Base-by-base conservation (phyloP, 768 basidiomycete species). In the Russula lepida region DNA sequence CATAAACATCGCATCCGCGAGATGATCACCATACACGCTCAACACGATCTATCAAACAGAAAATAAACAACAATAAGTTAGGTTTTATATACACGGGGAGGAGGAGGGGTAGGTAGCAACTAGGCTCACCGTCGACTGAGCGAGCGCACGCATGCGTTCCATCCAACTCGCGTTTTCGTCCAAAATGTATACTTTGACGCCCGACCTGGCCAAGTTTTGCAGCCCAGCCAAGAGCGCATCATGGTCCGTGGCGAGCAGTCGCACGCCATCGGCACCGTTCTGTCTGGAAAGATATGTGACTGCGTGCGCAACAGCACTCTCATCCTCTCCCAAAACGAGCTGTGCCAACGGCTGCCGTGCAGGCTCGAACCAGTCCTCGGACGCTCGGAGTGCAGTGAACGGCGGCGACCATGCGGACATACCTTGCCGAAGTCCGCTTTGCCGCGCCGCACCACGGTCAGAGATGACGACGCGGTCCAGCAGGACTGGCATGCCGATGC, bases 391-490 rank as follows among this genome's bases (percentile, higher is more conserved):
- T 39, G 82, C 71, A 3, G 83, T 59, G 30, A 65, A 62, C 64
- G 66, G 21, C 73, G 74, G 32, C 70, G 71, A 41, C 76, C 69
- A 43, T 75, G 66, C 60, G 71, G 73, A 25, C 68, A 44, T 41
- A 37, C 19, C 69, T n/a, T 12, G 39, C 6, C 37, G 17, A 27
- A 58, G 30, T 17, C 54, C 62, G 4, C 43, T 32, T 6, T 69
- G 46, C 65, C 65, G 58, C 76, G 89, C 85, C 0, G 86, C 88
- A n/a, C 81, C 78, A 49, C 85, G 76, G 68, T 95, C 92, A 0
- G 84, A 85, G 35, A 97, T 74, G 33, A 95, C 82, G 13, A 89
- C 75, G 12, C 90, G 84, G 65, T 89, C 86, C 56, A 91, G 74
- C 19, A 93, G 67, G 70, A 85, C 92, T 0, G 92, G 88, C 19